Percentiles rank a stretch among this genome's conserved stretches.
Evolutionary conservation across 148 eudicot species (phyloP).

Genomic region (Nyssa sinensis): DNA sequence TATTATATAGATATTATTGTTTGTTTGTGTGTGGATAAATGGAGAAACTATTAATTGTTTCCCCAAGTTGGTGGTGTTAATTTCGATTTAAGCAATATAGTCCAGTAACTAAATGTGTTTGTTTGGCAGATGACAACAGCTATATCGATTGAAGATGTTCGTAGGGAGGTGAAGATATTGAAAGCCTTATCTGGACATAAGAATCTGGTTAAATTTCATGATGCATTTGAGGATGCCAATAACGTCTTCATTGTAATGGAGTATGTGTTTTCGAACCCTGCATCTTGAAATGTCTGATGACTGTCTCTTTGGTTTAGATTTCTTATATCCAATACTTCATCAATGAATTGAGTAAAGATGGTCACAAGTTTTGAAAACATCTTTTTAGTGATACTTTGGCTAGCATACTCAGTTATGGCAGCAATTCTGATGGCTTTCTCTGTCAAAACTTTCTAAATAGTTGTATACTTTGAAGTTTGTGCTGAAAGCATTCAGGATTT

Average conservation of each 20-base stretch:
- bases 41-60: too few species aligned
- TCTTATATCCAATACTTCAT: not conserved
- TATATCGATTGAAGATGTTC: slow-evolving; percentile 95
- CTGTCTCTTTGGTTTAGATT: not conserved
- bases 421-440: not conserved
- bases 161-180: slow-evolving; percentile 94
- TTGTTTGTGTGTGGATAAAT: too few species aligned
- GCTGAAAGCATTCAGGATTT: too few species aligned
- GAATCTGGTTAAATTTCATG: slow-evolving; percentile 76
- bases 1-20: too few species aligned
- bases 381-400: not conserved
- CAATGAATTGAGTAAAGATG: too few species aligned
- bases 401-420: not conserved
- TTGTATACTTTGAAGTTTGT: not conserved
- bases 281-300: not conserved
- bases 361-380: too few species aligned
- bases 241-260: slow-evolving; percentile 93
- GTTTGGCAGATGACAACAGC: slow-evolving; percentile 87
- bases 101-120: slow-evolving; percentile 6
- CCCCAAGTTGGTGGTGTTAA: not conserved
- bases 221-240: slow-evolving; percentile 85
- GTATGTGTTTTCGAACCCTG: slow-evolving; percentile 41
- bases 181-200: slow-evolving; percentile 85
- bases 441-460: not conserved
- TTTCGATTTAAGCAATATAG: not conserved